Conservation (phyloP, 2,329 filamentous ascomycete genomes). For the Dendrostoma leiphaemia region DNA sequence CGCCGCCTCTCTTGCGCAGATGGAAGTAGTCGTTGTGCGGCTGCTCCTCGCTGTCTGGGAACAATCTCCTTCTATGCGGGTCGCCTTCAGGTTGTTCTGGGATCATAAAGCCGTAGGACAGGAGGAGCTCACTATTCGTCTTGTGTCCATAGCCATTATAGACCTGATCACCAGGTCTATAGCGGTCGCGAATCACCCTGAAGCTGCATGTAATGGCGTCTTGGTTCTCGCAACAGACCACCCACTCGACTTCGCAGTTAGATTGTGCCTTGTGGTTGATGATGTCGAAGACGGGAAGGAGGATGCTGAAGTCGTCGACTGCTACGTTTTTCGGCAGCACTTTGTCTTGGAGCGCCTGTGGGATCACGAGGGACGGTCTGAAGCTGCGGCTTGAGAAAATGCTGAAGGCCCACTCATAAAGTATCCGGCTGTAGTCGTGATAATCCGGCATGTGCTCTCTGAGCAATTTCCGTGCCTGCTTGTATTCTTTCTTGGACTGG, state of each 20-base stretch:
- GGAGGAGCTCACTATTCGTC: slow-evolving; percentile 68
- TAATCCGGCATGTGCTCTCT: slow-evolving; percentile 26
- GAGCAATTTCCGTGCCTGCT: slow-evolving; percentile 39
- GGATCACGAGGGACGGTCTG: slow-evolving; percentile 56
- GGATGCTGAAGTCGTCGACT: slow-evolving; percentile 62
- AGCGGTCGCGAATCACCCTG: slow-evolving; percentile 36
- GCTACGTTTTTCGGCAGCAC: slow-evolving; percentile 34
- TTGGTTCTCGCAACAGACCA: slow-evolving; percentile 37
- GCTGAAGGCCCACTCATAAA: slow-evolving; percentile 65
- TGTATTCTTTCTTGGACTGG: slow-evolving; percentile 46
- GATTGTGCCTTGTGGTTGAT: slow-evolving; percentile 67
- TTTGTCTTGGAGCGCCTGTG: slow-evolving; percentile 30
- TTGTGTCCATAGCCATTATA: slow-evolving; percentile 74
- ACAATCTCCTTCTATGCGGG: too few relatives aligned
- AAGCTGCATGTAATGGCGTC: slow-evolving; percentile 40
- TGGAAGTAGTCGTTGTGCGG: slow-evolving; percentile 62
- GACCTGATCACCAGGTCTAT: slow-evolving; percentile 53
- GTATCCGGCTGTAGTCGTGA: slow-evolving; percentile 40
- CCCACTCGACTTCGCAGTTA: slow-evolving; percentile 59
- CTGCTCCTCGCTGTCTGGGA: too few relatives aligned
- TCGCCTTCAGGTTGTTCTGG: too few relatives aligned
- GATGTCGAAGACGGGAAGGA: slow-evolving; percentile 70
- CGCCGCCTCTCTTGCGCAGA: slow-evolving; percentile 43
- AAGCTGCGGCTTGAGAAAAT: slow-evolving; percentile 67
- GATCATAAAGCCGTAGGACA: slow-evolving; percentile 63